These are phyloP conservation scores for Anethum foeniculum DNA, from an alignment of 140 eudicot genomes.

Conservation along the genomic window DNA sequence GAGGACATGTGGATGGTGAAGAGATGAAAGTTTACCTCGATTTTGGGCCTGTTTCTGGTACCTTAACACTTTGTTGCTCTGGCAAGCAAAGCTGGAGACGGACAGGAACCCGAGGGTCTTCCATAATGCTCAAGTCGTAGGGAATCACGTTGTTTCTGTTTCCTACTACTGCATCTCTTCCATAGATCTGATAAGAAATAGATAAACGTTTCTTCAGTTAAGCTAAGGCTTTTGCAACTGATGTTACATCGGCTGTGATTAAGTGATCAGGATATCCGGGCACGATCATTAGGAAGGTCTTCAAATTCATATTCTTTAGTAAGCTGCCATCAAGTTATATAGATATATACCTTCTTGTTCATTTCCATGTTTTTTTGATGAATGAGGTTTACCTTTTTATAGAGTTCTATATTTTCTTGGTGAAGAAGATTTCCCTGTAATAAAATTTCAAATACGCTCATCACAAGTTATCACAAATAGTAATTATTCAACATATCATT, in stretches of 20 bases:
- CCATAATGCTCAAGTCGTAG: neutral
- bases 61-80: neutral
- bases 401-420: conserved; percentile 30
- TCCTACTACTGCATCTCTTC: conserved; percentile 8
- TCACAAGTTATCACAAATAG: neutral
- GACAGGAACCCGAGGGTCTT: conserved; percentile 13
- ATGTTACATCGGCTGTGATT: neutral
- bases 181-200: conserved; percentile 1
- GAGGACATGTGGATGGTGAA: neutral
- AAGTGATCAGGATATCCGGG: neutral
- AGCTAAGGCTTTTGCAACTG: neutral
- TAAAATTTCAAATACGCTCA: neutral
- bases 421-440: conserved; percentile 26
- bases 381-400: conserved; percentile 23
- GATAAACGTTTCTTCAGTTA: neutral
- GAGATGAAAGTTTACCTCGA: neutral
- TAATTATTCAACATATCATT: neutral
- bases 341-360: neutral
- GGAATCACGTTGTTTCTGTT: neutral
- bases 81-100: conserved; percentile 13
- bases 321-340: neutral
- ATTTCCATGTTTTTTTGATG: conserved; percentile 17
- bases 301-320: neutral
- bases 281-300: neutral
- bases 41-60: neutral